A percentile compares a stretch with the other conserved stretches of the same genome.
Evolutionary conservation across 2,329 filamentous ascomycete species (phyloP).

Genomic region (Penicillium expansum): DNA sequence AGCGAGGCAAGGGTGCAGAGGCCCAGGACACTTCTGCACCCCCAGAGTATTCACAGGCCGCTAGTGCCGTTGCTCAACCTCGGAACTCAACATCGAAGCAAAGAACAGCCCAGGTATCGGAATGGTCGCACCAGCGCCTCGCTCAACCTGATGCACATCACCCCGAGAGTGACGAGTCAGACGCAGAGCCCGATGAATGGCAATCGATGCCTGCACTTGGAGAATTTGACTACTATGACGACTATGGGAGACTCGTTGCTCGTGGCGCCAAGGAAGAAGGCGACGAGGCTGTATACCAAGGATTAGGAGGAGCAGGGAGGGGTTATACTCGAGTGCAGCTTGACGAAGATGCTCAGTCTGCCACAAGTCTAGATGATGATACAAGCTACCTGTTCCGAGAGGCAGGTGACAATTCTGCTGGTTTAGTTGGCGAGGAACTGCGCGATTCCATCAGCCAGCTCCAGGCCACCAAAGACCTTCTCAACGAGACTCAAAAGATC

Average conservation of each 20-base stretch:
- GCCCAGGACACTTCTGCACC: slow-evolving; percentile 2
- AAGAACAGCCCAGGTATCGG: slow-evolving; percentile 55
- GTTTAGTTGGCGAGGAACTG: slow-evolving; percentile 71
- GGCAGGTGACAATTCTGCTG: slow-evolving; percentile 59
- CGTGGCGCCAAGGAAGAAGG: slow-evolving; percentile 69
- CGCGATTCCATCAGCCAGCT: slow-evolving; percentile 85
- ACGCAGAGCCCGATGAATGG: slow-evolving; percentile 69
- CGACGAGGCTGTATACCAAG: slow-evolving; percentile 70
- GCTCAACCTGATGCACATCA: slow-evolving; percentile 48
- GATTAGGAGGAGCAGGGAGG: slow-evolving; percentile 83
- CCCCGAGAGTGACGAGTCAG: slow-evolving; percentile 46
- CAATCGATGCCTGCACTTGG: slow-evolving; percentile 93
- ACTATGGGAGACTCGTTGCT: slow-evolving; percentile 83
- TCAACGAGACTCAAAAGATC: slow-evolving; percentile 93
- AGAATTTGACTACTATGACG: slow-evolving; percentile 92
- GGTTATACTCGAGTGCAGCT: slow-evolving; percentile 94
- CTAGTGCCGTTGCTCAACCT: slow-evolving; percentile 9
- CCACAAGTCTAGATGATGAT: slow-evolving; percentile 95
- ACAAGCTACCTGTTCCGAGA: slow-evolving; percentile 94
- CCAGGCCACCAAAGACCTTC: slow-evolving; percentile 89
- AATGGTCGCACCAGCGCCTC: slow-evolving; percentile 87
- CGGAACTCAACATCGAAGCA: slow-evolving; percentile 23
- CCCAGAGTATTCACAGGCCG: slow-evolving; percentile 7
- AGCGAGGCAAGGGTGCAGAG: slow-evolving; percentile 5
- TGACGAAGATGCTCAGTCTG: slow-evolving; percentile 90